Base-by-base conservation (phyloP, 331 rosid genomes). In the Rhamnella rubrinervis region DNA sequence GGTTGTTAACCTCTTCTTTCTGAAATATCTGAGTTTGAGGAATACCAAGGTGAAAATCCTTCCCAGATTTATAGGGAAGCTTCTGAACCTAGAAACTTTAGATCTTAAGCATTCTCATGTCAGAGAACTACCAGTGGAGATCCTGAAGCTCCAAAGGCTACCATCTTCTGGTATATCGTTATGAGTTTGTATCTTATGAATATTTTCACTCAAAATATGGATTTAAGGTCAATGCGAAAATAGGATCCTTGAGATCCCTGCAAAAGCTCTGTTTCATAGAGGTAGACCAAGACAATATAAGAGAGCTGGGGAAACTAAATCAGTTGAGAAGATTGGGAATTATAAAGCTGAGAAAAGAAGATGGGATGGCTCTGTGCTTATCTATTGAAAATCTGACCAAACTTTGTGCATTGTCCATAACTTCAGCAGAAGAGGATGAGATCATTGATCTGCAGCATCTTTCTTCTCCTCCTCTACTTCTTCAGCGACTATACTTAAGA, bases 401-500 rank as follows among this genome's bases (percentile, higher is more conserved):
- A 60, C 83, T 86, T 0, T 70, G 67, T 31, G 82, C 81, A 4
- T 72, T 86, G 66, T 65, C 85, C 38, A 73, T 86, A 35, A 52
- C 80, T 26, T 81, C 86, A 9, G 73, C 68, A 65, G 82, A 73
- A 1, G 80, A 86, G 74, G 75, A 81, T 26, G 79, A 78, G 67
- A 49, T 68, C 76, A 64, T 83, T 71, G 81, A 83, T 78, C 78
- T 86, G 37, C 40, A 47, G 44, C 72, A 66, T 46, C 81, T 83
- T 52, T 76, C 77, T 51, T 71, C 85, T 23, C 88, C 91, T 9
- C 91, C 76, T 63, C 77, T 75, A n/a, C 76, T 61, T 59, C 85
- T 86, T 75, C 80, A 86, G 53, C 73, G 86, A 23, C 72, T 86
- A 62, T 81, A 83, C 60, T 62, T 86, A 75, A 77, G 72, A 23